phyloP scores from a whole-genome alignment of 495 filamentous ascomycete species.

The Xylaria curta region DNA sequence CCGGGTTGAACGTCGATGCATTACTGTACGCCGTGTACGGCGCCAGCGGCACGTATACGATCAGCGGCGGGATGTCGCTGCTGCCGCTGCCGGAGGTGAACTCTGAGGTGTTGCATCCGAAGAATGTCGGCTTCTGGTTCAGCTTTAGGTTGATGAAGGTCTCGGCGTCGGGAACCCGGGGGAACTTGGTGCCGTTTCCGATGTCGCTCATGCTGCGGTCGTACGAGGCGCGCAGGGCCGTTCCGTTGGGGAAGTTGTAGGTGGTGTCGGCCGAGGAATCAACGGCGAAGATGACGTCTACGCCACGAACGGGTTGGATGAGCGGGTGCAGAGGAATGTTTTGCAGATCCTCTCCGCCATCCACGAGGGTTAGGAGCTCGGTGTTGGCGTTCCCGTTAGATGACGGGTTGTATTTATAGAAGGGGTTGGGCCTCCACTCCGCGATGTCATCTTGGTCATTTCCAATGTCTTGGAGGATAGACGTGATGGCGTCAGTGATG shows the following conservation, averaged over 20 bases:
- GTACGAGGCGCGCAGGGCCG: constrained; percentile 82
- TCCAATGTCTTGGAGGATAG: constrained; percentile 62
- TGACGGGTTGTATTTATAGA: constrained; percentile 70
- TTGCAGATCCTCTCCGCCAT: constrained; percentile 71
- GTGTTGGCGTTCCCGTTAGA: constrained; percentile 65
- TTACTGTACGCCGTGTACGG: constrained; percentile 80
- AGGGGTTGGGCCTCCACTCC: constrained; percentile 83
- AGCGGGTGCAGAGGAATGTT: constrained; percentile 88
- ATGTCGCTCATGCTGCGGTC: constrained; percentile 70
- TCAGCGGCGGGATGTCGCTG: constrained; percentile 63
- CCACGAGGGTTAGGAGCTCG: constrained; percentile 70
- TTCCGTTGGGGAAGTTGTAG: constrained; percentile 85
- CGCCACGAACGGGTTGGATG: constrained; percentile 75
- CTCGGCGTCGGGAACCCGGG: constrained; percentile 77
- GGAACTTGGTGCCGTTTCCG: constrained; percentile 84
- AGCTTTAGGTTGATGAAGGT: constrained; percentile 88
- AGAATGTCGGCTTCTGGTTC: constrained; percentile 88
- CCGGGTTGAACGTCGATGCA: constrained; percentile 70
- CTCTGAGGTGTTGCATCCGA: constrained; percentile 83
- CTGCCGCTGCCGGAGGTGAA: constrained; percentile 53
- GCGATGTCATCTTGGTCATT: constrained; percentile 76
- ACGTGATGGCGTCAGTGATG: constrained; percentile 57
- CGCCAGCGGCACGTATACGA: constrained; percentile 90
- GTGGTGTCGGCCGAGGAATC: constrained; percentile 84
- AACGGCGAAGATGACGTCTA: constrained; percentile 93